These are phyloP conservation scores for Grammothele lineata DNA, from an alignment of 768 basidiomycete genomes.

Conservation along the genomic window DNA sequence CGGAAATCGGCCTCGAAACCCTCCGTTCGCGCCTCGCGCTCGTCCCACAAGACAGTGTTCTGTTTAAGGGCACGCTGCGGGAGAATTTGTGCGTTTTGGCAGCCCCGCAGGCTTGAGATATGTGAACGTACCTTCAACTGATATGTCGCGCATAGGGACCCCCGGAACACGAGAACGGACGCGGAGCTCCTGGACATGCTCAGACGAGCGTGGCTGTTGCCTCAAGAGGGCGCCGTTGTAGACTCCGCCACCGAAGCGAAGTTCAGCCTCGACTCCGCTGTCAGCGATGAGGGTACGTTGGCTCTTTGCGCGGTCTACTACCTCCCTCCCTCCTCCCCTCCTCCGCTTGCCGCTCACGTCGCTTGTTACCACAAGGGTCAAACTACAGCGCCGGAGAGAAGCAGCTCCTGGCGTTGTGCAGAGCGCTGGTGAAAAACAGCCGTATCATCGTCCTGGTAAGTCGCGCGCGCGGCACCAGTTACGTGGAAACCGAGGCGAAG, in stretches of 20 bases:
- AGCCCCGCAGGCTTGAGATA: too few relatives aligned
- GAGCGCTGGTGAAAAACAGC: constrained; percentile 69
- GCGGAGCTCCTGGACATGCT: constrained; percentile 54
- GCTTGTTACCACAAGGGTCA: too few relatives aligned
- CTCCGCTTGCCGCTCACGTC: background rate
- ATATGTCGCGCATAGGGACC: too few relatives aligned
- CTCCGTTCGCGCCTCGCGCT: constrained; percentile 54
- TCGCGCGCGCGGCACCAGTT: background rate
- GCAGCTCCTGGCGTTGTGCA: constrained; percentile 81
- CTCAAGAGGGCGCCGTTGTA: constrained; percentile 37
- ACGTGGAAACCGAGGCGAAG: background rate
- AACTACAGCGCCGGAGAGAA: constrained; percentile 73
- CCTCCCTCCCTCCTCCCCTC: too few relatives aligned
- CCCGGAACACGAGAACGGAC: constrained; percentile 41
- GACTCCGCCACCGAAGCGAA: constrained; percentile 53
- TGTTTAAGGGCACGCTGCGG: constrained; percentile 76
- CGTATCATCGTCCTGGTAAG: constrained; percentile 68
- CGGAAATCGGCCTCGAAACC: constrained; percentile 48
- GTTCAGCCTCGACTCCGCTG: constrained; percentile 57
- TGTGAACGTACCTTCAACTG: too few relatives aligned
- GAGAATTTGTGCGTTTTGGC: constrained; percentile 71
- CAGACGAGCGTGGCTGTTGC: constrained; percentile 57
- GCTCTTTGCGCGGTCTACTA: too few relatives aligned
- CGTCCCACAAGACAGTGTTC: constrained; percentile 68
- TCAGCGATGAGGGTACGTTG: constrained; percentile 57